A percentile compares a stretch with the other conserved stretches of the same genome.
These are phyloP conservation scores for Calocybe cyanea DNA, from an alignment of 768 basidiomycete genomes.

Conservation along the genomic window DNA sequence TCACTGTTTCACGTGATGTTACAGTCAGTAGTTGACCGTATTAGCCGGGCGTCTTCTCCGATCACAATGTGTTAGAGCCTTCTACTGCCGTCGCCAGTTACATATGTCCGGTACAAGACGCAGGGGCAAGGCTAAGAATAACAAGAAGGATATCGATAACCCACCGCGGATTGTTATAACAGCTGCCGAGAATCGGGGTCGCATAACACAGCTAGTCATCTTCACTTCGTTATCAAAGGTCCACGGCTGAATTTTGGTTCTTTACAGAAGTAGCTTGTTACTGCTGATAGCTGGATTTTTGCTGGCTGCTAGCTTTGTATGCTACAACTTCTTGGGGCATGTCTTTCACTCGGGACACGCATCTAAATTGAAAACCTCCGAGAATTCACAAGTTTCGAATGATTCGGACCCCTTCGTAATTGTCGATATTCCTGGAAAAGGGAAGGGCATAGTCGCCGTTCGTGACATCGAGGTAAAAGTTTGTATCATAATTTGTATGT, in stretches of 20 bases:
- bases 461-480: constrained; percentile 44
- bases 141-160: constrained; percentile 8
- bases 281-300: background rate
- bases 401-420: constrained; percentile 29
- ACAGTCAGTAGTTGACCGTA: too few relatives aligned
- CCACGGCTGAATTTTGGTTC: background rate
- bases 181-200: constrained; percentile 1
- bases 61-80: background rate
- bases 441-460: constrained; percentile 50
- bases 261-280: constrained; percentile 1
- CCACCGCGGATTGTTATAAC: constrained; percentile 7
- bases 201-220: constrained; percentile 1
- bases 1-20: too few relatives aligned
- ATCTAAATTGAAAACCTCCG: background rate
- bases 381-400: background rate
- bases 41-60: too few relatives aligned
- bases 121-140: constrained; percentile 10
- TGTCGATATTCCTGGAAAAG: constrained; percentile 48
- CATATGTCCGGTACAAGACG: constrained; percentile 10
- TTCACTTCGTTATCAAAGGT: background rate
- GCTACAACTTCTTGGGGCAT: background rate
- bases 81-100: background rate
- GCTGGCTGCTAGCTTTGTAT: constrained; percentile 2
- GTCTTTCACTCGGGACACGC: background rate
- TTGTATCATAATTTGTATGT: background rate